Evolutionary conservation across 257 asterid genomes (phyloP), one percentile per base, ranked within the genome.

Genomic region (Scutellaria baicalensis): DNA sequence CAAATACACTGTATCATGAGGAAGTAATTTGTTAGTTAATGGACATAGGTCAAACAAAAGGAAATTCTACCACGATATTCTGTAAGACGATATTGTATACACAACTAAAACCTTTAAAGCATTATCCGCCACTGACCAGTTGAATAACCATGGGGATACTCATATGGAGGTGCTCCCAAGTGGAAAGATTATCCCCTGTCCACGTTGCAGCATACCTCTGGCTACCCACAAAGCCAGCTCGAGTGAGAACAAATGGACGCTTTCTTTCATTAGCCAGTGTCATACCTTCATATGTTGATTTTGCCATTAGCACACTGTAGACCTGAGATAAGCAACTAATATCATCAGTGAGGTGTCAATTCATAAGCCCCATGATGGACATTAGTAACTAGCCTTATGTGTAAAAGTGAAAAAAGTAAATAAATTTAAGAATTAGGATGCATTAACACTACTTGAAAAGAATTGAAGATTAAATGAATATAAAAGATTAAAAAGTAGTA

Each of bases 81-180:
- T 23, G 69, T 38, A 67, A 20, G 42, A 52, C 27, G 40, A 49
- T 17, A 0, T 1, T 10, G 4, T 6, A 16, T 13, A 36, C 27
- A 23, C 56, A 23, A 27, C 9, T 14, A 35, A 14, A 14, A 6
- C 13, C 36, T 66, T 16, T 36, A 17, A 36, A 18, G 40, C 9
- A 23, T 40, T 70, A 70, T 66, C 50, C 50, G 67, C 59, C 84
- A 57, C 81, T 82, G 78, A 93, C 98, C 85, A 93, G 79, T 78
- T 93, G 96, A 79, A 90, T 80, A 77, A 88, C 95, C 98, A 90
- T 93, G 71, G 97, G 83, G 73, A 93, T 81, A 68, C 97, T 90
- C 98, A 93, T 90, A 39, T 93, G 97, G 64, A 90, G 85, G 81
- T 90, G 98, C 86, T 87, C 97, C 98, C 98, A 93, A 21, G 96